Conservation (phyloP, 1,284 basidiomycete genomes). For the Trichosporon faecale region DNA sequence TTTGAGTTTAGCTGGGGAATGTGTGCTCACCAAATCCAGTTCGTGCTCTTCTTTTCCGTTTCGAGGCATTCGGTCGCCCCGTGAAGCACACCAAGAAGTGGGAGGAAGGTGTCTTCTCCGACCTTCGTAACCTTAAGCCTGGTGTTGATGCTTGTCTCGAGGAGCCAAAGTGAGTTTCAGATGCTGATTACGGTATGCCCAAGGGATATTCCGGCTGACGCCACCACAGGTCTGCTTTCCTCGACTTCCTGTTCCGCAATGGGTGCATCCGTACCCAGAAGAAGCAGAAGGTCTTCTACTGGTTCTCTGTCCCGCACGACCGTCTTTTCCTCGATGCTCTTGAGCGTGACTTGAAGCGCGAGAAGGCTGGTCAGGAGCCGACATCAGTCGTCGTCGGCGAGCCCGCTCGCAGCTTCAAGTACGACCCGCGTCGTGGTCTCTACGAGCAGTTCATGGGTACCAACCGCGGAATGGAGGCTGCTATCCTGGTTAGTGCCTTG, state of each 20-base stretch:
- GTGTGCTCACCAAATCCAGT: constrained; percentile 53
- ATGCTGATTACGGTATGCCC: neutral
- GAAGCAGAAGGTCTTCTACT: constrained; percentile 84
- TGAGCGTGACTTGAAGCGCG: constrained; percentile 86
- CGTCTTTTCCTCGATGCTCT: constrained; percentile 91
- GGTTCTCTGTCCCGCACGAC: constrained; percentile 87
- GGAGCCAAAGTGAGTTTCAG: constrained; percentile 70
- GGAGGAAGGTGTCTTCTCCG: constrained; percentile 88
- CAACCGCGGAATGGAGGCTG: constrained; percentile 42
- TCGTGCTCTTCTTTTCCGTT: constrained; percentile 79
- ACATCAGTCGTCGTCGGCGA: constrained; percentile 74
- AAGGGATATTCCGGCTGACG: neutral
- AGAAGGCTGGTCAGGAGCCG: constrained; percentile 79
- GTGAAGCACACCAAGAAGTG: constrained; percentile 48
- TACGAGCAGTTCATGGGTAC: constrained; percentile 72
- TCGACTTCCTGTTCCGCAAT: constrained; percentile 88
- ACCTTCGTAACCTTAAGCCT: constrained; percentile 84
- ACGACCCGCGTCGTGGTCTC: constrained; percentile 76
- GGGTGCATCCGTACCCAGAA: constrained; percentile 93
- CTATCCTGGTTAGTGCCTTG: constrained; percentile 27
- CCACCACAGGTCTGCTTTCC: constrained; percentile 56
- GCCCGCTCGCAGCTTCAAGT: constrained; percentile 64
- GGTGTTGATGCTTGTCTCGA: constrained; percentile 84
- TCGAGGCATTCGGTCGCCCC: constrained; percentile 71
- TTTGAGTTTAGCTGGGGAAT: constrained; percentile 7